Evolutionary conservation across 2,329 filamentous ascomycete species (phyloP).

Genomic region (Gliomastix tumulicola): DNA sequence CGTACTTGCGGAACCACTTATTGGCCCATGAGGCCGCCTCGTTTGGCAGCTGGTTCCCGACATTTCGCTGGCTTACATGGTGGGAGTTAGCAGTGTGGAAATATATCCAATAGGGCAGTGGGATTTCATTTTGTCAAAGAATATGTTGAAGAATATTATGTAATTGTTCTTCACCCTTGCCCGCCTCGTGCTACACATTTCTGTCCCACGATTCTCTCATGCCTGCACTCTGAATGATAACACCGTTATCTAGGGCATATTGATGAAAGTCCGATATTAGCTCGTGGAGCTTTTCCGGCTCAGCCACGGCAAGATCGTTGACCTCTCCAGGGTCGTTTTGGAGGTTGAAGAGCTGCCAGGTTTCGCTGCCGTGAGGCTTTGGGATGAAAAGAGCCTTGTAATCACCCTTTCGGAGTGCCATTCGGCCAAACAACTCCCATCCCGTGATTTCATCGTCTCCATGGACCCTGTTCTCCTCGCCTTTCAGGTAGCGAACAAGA

Average conservation of each 20-base stretch:
- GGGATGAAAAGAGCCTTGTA: conserved; percentile 53
- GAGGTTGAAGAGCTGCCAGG: conserved; percentile 51
- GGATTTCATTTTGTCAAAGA: too few relatives aligned
- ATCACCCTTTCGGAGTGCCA: conserved; percentile 44
- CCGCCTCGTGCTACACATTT: too few relatives aligned
- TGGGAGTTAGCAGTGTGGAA: too few relatives aligned
- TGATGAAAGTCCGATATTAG: conserved; percentile 13
- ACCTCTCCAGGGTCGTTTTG: conserved; percentile 42
- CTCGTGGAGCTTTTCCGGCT: conserved; percentile 28
- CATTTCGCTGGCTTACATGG: too few relatives aligned
- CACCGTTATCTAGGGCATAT: conserved; percentile 19
- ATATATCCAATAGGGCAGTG: too few relatives aligned
- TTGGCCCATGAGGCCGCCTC: too few relatives aligned
- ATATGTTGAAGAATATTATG: too few relatives aligned
- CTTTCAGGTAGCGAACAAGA: conserved; percentile 5
- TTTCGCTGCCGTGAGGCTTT: conserved; percentile 35
- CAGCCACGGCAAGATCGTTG: conserved; percentile 29
- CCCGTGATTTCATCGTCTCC: conserved; percentile 39
- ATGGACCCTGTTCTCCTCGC: conserved; percentile 15
- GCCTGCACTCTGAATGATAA: too few relatives aligned
- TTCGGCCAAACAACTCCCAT: conserved; percentile 47
- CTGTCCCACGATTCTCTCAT: too few relatives aligned
- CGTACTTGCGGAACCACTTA: too few relatives aligned
- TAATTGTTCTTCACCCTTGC: too few relatives aligned
- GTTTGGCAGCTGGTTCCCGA: too few relatives aligned